Base-by-base conservation (phyloP, 768 basidiomycete genomes). In the Podaxis sp. region DNA sequence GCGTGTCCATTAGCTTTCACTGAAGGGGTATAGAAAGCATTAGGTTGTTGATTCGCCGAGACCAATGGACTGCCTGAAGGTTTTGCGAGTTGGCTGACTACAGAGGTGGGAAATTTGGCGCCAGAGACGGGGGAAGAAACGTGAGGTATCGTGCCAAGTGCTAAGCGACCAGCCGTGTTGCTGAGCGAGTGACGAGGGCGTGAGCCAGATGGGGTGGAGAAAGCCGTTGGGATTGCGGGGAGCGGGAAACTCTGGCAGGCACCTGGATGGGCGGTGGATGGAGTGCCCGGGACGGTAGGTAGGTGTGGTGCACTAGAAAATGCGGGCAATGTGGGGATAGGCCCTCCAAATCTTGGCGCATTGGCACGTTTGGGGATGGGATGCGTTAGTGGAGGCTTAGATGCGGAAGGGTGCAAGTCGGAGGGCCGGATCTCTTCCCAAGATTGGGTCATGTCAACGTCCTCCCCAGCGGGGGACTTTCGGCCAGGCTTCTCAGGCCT, bases 391-490 rank as follows among this genome's bases (percentile, higher is more conserved):
- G 69, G 54, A 10, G 70, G 69, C 59, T 38, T 71, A 68, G 57
- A 72, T 67, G 35, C 68, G 65, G 57, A 55, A 66, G 70, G 11
- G 68, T 70, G 57, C 42, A 61, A n/a, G 56, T 59, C 28, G 69
- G 67, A 73, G 38, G 73, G 66, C 7, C 62, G 75, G 32, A 85
- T 68, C 38, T 86, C 80, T 69, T 90, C 87, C 89, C 88, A 89
- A 37, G 86, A 86, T 67, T 83, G 83, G 27, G 79, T 82, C 64
- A 84, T 63, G 23, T 68, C 69, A 0, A 68, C 50, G 50, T 76
- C 73, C 38, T 61, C 50, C 63, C 65, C 52, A 51, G 48, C 54
- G 35, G 51, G 10, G 38, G 61, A 44, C 6, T 47, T 36, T 32
- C 51, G 54, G 0, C 28, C 32, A 2, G 38, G 47, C 28, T 16